Conservation (phyloP, 139 green algal species). For the Prasinococcaceae sp. region DNA sequence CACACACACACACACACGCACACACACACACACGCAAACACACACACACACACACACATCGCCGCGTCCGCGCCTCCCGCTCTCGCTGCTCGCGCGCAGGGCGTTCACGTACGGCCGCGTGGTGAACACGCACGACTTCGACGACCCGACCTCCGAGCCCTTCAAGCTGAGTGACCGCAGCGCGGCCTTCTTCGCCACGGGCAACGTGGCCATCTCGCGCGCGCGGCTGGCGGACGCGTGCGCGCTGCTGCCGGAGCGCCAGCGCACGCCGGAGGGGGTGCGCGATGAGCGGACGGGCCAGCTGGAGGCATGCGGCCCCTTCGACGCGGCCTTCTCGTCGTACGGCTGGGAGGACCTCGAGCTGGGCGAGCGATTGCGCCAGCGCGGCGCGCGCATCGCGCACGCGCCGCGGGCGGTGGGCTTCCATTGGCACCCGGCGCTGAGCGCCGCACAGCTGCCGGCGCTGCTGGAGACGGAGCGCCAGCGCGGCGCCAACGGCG, state of each 20-base stretch:
- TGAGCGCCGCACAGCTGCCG: conserved; percentile 16
- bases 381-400: conserved; percentile 21
- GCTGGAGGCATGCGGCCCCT: conserved; percentile 5
- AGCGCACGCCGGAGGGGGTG: neutral
- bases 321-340: conserved; percentile 26
- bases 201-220: conserved; percentile 27
- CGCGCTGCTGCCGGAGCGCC: neutral
- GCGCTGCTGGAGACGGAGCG: conserved; percentile 25
- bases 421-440: conserved; percentile 29
- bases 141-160: conserved; percentile 9
- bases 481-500: conserved; percentile 25
- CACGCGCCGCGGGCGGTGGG: conserved; percentile 25
- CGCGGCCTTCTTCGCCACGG: conserved; percentile 31
- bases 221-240: conserved; percentile 4
- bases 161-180: conserved; percentile 1
- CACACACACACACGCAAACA: too few species aligned
- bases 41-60: too few species aligned
- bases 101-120: conserved; percentile 27
- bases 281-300: neutral
- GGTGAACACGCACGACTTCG: conserved; percentile 29
- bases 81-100: too few species aligned
- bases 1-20: too few species aligned
- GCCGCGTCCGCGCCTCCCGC: too few species aligned
- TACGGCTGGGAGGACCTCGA: conserved; percentile 34
- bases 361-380: conserved; percentile 24